Evolutionary conservation across 2,329 filamentous ascomycete species (phyloP).

Genomic region (Parascedosporium putredinis): DNA sequence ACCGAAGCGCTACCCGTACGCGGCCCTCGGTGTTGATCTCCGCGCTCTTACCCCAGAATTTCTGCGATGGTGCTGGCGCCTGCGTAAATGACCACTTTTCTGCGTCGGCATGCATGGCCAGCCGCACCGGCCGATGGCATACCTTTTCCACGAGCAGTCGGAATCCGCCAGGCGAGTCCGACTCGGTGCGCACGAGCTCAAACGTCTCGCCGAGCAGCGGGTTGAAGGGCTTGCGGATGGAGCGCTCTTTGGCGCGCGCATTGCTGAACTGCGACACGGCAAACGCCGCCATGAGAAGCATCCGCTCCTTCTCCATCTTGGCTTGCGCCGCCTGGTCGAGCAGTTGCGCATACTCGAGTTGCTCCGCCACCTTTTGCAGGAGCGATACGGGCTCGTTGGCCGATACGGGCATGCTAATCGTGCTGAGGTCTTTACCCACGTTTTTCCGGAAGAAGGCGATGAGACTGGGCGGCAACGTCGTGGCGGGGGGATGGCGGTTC

Average conservation of each 20-base stretch:
- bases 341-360: slow-evolving; percentile 80
- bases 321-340: slow-evolving; percentile 64
- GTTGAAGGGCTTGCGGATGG: slow-evolving; percentile 94
- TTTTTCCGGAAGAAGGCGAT: slow-evolving; percentile 95
- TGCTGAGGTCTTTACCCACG: slow-evolving; percentile 92
- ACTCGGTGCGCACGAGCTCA: slow-evolving; percentile 79
- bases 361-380: slow-evolving; percentile 80
- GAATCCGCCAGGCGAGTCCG: slow-evolving; percentile 61
- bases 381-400: slow-evolving; percentile 87
- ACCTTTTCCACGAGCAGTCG: slow-evolving; percentile 94
- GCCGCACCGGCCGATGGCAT: slow-evolving; percentile 78
- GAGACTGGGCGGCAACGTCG: slow-evolving; percentile 73
- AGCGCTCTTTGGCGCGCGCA: slow-evolving; percentile 75
- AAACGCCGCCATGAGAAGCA: slow-evolving; percentile 82
- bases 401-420: slow-evolving; percentile 94
- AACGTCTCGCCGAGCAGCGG: slow-evolving; percentile 93
- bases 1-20: slow-evolving; percentile 61
- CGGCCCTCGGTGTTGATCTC: slow-evolving; percentile 91
- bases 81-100: slow-evolving; percentile 79
- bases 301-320: slow-evolving; percentile 52
- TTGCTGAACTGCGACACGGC: slow-evolving; percentile 80
- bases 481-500: slow-evolving; percentile 64
- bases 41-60: slow-evolving; percentile 97
- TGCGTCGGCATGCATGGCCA: slow-evolving; percentile 88
- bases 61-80: slow-evolving; percentile 79